A percentile compares a stretch with the other conserved stretches of the same genome.
Conservation (phyloP, 495 filamentous ascomycete species). For the Alectoria sarmentosa region DNA sequence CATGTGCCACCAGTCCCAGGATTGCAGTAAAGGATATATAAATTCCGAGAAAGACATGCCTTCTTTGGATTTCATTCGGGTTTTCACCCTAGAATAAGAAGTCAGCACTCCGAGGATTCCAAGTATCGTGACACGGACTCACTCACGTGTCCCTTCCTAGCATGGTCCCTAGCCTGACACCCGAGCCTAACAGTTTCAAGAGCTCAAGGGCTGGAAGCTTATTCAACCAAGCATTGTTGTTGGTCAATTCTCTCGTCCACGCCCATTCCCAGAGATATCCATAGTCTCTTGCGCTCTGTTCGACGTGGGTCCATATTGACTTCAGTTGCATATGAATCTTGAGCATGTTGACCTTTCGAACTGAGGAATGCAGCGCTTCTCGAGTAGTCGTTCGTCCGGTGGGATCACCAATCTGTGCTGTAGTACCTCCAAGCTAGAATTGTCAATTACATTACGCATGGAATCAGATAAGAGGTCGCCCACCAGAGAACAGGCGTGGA, state of each 20-base stretch:
- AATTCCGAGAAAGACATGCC: conserved; percentile 96
- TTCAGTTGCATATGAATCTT: conserved; percentile 77
- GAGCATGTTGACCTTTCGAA: conserved; percentile 60
- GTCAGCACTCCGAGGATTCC: not conserved
- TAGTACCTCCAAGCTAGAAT: conserved; percentile 69
- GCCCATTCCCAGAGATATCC: conserved; percentile 55
- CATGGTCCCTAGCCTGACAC: conserved; percentile 76
- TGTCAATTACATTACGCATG: conserved; percentile 11
- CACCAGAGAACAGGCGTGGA: conserved; percentile 62
- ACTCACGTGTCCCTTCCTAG: conserved; percentile 83
- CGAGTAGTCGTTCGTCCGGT: conserved; percentile 66
- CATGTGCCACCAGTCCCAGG: conserved; percentile 94
- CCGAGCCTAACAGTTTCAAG: conserved; percentile 59
- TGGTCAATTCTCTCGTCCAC: conserved; percentile 58
- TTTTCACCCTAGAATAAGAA: conserved; percentile 59
- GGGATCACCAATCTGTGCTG: conserved; percentile 82
- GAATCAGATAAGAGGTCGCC: conserved; percentile 22
- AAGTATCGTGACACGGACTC: not conserved
- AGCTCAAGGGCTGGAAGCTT: conserved; percentile 61
- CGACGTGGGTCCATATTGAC: conserved; percentile 65
- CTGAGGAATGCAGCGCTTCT: conserved; percentile 44
- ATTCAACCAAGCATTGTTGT: conserved; percentile 80
- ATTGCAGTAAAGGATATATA: conserved; percentile 84
- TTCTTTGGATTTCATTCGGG: conserved; percentile 67
- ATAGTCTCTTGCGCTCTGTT: conserved; percentile 49